phyloP scores from a whole-genome alignment of 768 basidiomycete species.

The Tricholoma saponaceum region DNA sequence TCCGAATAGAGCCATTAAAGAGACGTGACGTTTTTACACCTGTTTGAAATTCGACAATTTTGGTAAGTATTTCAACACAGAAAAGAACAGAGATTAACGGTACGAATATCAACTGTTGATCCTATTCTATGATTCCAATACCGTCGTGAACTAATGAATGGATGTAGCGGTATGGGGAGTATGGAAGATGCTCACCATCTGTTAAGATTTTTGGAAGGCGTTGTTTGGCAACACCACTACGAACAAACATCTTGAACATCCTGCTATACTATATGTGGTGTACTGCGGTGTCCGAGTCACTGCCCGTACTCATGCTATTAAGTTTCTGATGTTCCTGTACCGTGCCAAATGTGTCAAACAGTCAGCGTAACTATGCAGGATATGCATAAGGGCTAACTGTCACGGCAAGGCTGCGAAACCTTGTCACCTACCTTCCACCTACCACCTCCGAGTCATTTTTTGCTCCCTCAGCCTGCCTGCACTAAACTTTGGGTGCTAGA shows the following conservation, averaged over 20 bases:
- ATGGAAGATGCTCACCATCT: too few relatives aligned
- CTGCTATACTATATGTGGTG: too few relatives aligned
- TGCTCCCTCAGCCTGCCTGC: too few relatives aligned
- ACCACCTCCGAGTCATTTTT: too few relatives aligned
- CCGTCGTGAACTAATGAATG: not conserved
- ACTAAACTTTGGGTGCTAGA: not conserved
- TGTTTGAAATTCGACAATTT: not conserved
- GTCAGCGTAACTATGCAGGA: too few relatives aligned
- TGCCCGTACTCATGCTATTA: too few relatives aligned
- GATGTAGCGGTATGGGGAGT: not conserved
- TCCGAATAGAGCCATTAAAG: constrained; percentile 17
- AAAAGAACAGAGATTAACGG: not conserved
- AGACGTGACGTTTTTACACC: not conserved
- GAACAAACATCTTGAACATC: not conserved
- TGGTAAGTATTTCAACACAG: not conserved
- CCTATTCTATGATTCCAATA: not conserved
- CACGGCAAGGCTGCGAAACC: too few relatives aligned
- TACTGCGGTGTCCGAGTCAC: too few relatives aligned
- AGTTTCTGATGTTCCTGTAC: too few relatives aligned
- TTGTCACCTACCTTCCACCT: too few relatives aligned
- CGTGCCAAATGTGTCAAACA: too few relatives aligned
- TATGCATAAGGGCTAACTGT: not conserved
- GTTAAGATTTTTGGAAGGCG: too few relatives aligned
- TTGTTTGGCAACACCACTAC: not conserved
- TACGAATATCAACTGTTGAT: not conserved